Base-by-base conservation (phyloP, 371 early-diverging fungal species). In the Mortierella sp. region DNA sequence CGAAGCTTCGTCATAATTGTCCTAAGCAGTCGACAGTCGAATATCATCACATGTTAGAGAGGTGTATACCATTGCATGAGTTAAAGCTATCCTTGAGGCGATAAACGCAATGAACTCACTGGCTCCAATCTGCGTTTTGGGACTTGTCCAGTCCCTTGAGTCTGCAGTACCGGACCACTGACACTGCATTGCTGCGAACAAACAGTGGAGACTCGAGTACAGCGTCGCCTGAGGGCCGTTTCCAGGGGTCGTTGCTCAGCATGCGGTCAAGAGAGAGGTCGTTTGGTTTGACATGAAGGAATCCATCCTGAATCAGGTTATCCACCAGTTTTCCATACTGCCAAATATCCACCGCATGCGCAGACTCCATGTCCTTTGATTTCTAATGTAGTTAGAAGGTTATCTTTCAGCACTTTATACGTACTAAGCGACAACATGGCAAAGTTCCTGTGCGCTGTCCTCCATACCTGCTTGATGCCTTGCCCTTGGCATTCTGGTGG, bases 91-190 rank as follows among this genome's bases (percentile, higher is more conserved):
- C n/a, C n/a, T n/a, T n/a, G n/a, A n/a, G n/a, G n/a, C n/a, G n/a
- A n/a, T n/a, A n/a, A n/a, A n/a, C n/a, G n/a, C n/a, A n/a, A n/a
- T n/a, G n/a, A 5, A n/a, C 41, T 51, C 14, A 68, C 69, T 47
- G 56, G 37, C 56, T 68, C 75, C 75, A 75, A 24, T 63, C 64
- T 6, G 60, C 50, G 26, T 75, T 75, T 27, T 75, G 75, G 6
- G 31, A 39, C 53, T 68, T 75, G 48, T 75, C 75, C 41, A 75
- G 37, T 32, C 75, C 75, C 31, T 75, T 75, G 60, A 75, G 75
- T 50, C 75, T 23, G 56, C 68, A 67, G 27, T 68, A 75, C 12
- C 75, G 75, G 15, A 75, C 75, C 0, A 68, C 56, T 4, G 68
- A 59, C 2, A 75, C 69, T 15, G 75, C 48, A 17, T 67, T 75